phyloP scores from a whole-genome alignment of 2,329 filamentous ascomycete genomes.

The Exophiala lecanii-corni region DNA sequence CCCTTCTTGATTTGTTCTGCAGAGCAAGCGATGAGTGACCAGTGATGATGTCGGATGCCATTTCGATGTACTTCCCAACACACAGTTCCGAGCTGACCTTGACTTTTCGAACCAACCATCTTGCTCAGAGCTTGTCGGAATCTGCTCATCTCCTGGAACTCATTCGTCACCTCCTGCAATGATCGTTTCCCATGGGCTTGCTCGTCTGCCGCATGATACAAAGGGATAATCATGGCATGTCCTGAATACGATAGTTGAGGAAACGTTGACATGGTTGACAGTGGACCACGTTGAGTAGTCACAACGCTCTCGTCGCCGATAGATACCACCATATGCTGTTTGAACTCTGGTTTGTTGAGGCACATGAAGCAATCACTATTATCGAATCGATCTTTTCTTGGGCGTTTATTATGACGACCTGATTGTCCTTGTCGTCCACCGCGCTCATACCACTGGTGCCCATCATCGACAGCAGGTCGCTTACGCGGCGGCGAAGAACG shows the following conservation, averaged over 20 bases:
- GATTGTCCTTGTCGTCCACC: conserved; percentile 39
- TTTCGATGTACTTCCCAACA: conserved; percentile 88
- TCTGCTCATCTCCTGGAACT: conserved; percentile 74
- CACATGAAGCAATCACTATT: conserved; percentile 92
- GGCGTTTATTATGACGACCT: conserved; percentile 45
- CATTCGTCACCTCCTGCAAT: conserved; percentile 51
- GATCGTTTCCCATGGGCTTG: conserved; percentile 62
- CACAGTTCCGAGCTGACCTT: conserved; percentile 66
- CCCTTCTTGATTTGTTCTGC: conserved; percentile 63
- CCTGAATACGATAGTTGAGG: conserved; percentile 69
- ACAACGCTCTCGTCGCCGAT: conserved; percentile 85
- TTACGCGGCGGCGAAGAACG: conserved; percentile 50
- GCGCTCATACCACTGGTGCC: conserved; percentile 24
- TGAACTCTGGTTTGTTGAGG: conserved; percentile 76
- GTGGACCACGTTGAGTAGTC: conserved; percentile 85
- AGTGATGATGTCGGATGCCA: conserved; percentile 81
- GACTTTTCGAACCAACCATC: conserved; percentile 57
- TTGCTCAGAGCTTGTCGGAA: conserved; percentile 73
- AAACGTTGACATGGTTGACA: conserved; percentile 69
- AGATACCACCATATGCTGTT: conserved; percentile 81
- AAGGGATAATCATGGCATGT: conserved; percentile 87
- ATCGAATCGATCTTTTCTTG: conserved; percentile 38
- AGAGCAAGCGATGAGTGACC: conserved; percentile 83
- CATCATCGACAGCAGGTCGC: conserved; percentile 36
- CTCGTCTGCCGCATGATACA: conserved; percentile 59